A percentile compares a stretch with the other conserved stretches of the same genome.
phyloP scores from a whole-genome alignment of 192 early-diverging fungal genomes.

The Coemansia sp. region DNA sequence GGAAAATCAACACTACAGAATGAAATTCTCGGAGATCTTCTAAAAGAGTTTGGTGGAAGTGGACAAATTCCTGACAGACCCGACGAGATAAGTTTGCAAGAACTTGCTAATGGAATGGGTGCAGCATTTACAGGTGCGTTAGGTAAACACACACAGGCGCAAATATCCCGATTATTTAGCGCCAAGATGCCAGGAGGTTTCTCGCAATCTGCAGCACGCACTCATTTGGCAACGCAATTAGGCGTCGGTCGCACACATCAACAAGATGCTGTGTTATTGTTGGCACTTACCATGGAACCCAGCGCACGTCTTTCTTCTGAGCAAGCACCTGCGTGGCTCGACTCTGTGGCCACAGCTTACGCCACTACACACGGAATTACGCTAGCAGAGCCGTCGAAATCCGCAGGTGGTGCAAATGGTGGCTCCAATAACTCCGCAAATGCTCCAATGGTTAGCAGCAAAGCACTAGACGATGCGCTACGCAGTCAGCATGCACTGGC shows the following conservation, averaged over 20 bases:
- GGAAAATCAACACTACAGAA: conserved; percentile 97
- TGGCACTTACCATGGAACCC: conserved; percentile 83
- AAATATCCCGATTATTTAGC: conserved; percentile 81
- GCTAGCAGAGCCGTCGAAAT: not conserved
- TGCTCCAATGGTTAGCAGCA: conserved; percentile 71
- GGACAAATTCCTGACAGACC: conserved; percentile 81
- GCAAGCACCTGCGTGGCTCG: conserved; percentile 79
- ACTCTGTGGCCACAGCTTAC: conserved; percentile 65
- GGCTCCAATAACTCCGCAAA: not conserved
- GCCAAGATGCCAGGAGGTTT: conserved; percentile 94
- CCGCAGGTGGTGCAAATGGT: not conserved
- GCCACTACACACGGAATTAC: conserved; percentile 43
- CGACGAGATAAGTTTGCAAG: conserved; percentile 79
- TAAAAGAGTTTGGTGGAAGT: conserved; percentile 80
- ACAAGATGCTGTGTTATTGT: conserved; percentile 73
- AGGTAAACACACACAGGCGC: conserved; percentile 76
- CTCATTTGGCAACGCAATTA: conserved; percentile 54
- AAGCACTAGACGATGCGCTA: conserved; percentile 78
- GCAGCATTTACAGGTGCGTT: conserved; percentile 60
- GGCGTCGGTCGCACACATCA: conserved; percentile 67
- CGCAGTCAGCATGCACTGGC: conserved; percentile 68
- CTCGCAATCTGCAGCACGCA: conserved; percentile 70
- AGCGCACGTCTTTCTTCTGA: conserved; percentile 68
- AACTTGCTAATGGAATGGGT: conserved; percentile 81
- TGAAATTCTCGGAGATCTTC: conserved; percentile 93